These are phyloP conservation scores for Beta corolliflora DNA, from an alignment of 179 eudicot genomes.

Conservation along the genomic window DNA sequence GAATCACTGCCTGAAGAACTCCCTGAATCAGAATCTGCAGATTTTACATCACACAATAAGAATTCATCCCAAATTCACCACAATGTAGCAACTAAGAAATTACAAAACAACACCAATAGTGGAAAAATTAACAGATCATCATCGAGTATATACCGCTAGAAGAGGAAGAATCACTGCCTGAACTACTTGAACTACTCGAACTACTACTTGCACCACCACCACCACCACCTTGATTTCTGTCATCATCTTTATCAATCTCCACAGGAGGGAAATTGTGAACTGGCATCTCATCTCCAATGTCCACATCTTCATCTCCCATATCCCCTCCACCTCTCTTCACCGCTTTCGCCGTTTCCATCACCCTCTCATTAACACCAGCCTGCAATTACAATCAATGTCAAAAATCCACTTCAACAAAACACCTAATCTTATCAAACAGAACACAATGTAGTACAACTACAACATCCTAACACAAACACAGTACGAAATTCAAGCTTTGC, in stretches of 20 bases:
- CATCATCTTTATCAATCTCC: constrained; percentile 85
- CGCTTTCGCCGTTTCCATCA: constrained; percentile 26
- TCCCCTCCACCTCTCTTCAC: constrained; percentile 45
- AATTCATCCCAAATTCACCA: neutral
- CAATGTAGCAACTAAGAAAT: constrained; percentile 19
- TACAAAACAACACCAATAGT: neutral
- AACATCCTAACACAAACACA: neutral
- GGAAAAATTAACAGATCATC: neutral
- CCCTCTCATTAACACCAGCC: constrained; percentile 48
- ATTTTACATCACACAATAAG: constrained; percentile 4
- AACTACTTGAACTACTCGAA: constrained; percentile 75
- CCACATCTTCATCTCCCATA: constrained; percentile 71
- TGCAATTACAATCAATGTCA: constrained; percentile 23
- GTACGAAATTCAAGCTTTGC: neutral
- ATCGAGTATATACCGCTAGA: constrained; percentile 64
- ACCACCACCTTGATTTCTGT: constrained; percentile 20
- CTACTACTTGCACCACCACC: constrained; percentile 35
- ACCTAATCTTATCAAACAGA: neutral
- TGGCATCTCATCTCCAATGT: constrained; percentile 78
- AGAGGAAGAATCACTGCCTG: constrained; percentile 80
- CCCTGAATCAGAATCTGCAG: constrained; percentile 90
- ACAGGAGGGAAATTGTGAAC: constrained; percentile 65
- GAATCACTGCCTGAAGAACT: constrained; percentile 90
- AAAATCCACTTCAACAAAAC: constrained; percentile 3
- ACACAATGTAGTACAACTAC: neutral